Base-by-base conservation (phyloP, 2,329 filamentous ascomycete genomes). In the Chaetomium sp. region DNA sequence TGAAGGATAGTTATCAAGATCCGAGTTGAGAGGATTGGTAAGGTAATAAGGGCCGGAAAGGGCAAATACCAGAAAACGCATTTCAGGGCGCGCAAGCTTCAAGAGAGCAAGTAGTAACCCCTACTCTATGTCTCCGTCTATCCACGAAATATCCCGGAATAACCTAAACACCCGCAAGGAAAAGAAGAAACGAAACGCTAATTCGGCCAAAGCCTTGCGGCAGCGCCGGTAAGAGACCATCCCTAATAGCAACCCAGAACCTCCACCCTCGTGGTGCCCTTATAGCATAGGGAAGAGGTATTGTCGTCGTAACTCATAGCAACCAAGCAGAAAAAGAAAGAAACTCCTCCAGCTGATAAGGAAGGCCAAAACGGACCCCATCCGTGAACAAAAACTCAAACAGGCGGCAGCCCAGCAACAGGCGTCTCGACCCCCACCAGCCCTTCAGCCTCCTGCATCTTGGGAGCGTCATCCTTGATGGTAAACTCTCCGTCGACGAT, bases 1-100 rank as follows among this genome's bases (percentile, higher is more conserved):
- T 87, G 88, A 0, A 84, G 72, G 10, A 23, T 42, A n/a, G n/a
- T n/a, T n/a, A 47, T 4, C 19, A 19, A 4, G 10, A 47, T 23
- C 19, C 19, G 21, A 10, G 45, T 23, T 2, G 45, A 47, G 9
- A 8, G 42, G 12, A 21, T 21, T 2, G 19, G 3, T 9, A 5
- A 12, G 4, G 16, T 42, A 19, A 4, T 12, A 47, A 12, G n/a
- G n/a, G n/a, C 4, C 2, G 38, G 38, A 5, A 42, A 19, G n/a
- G 38, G n/a, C 6, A 6, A 29, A 29, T 29, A 29, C 27, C 33
- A 13, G 3, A 35, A 35, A 35, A 9, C 33, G 33, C 13, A 13
- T 10, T 4, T 35, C 33, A 35, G 13, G 8, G 33, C 8, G 33
- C 33, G 19, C 45, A 8, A 23, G 21, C n/a, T 0, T 12, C n/a